phyloP scores from a whole-genome alignment of 257 asterid species.

The Salvia hispanica region DNA sequence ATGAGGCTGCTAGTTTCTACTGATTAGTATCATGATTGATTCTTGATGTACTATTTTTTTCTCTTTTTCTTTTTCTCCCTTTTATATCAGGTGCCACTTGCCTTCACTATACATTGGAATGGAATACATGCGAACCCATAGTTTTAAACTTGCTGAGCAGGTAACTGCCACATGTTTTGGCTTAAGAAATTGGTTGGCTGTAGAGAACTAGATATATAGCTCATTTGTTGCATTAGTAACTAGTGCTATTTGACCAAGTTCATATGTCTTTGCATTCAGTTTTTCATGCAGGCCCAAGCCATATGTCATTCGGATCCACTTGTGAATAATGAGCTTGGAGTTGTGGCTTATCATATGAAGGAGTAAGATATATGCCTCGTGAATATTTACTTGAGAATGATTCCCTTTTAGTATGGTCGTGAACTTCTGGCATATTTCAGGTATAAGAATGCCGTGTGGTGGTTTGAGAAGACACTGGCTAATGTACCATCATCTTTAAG shows the following conservation, averaged over 20 bases:
- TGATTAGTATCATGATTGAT: constrained; percentile 18
- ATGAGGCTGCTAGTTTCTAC: not conserved
- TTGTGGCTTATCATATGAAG: constrained; percentile 96
- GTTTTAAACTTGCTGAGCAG: constrained; percentile 99
- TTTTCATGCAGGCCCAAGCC: constrained; percentile 89
- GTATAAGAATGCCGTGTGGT: constrained; percentile 80
- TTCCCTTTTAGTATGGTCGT: constrained; percentile 3
- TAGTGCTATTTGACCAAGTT: constrained; percentile 23
- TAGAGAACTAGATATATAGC: constrained; percentile 15
- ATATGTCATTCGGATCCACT: constrained; percentile 96
- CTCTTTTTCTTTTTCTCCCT: constrained; percentile 26
- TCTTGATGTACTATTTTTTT: constrained; percentile 30
- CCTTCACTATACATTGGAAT: constrained; percentile 93
- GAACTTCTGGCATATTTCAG: constrained; percentile 43
- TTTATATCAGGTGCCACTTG: constrained; percentile 86
- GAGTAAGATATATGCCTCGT: constrained; percentile 62
- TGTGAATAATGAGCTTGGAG: constrained; percentile 96
- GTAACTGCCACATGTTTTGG: constrained; percentile 40
- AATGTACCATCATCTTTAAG: constrained; percentile 78
- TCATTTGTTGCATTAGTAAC: constrained; percentile 14
- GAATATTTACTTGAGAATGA: constrained; percentile 19
- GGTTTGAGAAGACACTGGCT: constrained; percentile 90
- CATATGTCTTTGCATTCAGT: constrained; percentile 54
- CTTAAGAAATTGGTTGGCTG: constrained; percentile 22
- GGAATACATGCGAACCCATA: constrained; percentile 99